Evolutionary conservation across 805 yeast genomes (phyloP), one percentile per base, ranked within the genome.

Genomic region (Blastobotrys mokoenaii): DNA sequence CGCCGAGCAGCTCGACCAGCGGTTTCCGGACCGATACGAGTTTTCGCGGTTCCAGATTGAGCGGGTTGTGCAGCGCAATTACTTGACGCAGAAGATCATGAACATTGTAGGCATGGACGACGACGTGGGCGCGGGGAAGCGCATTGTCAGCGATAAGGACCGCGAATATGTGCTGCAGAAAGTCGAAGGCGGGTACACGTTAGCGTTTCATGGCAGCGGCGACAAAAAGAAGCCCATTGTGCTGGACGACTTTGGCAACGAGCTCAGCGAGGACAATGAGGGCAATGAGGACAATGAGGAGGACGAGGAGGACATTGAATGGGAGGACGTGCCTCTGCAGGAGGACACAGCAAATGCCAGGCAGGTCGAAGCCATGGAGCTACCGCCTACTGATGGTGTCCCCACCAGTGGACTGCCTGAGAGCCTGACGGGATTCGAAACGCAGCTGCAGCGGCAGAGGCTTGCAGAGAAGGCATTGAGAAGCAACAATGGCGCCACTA

Each of bases 31-130:
- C 56, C 78, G 89, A 44, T 73, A 85, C 77, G 96, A 88, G 49
- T 93, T 93, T 57, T 88, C 97, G 14, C 81, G 76, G 55, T 93
- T 93, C 62, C 99, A 93, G 62, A 85, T 93, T 49, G 80, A 84
- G 54, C 84, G 90, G 76, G 97, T 93, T 1, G 84, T 86, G 53
- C 87, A 87, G 60, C 72, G 99, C 50, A 93, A 93, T 61, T 88
- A 77, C 59, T 80, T 83, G 53, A 90, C 98, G 0, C 97, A 93
- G 63, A 74, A 78, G 51, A 68, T 93, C 33, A 82, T 93, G 85
- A 80, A 80, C 51, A 78, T 83, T 0, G 76, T 85, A 7, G 97
- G 97, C 0, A 72, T 85, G 79, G 84, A 82, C 32, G 68, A 64
- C 5, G 84, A 81, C 30, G 68, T 62, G 3, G 57, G 62, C 11